phyloP scores from a whole-genome alignment of 1,284 basidiomycete species.

The Garcileccinum viscosum region DNA sequence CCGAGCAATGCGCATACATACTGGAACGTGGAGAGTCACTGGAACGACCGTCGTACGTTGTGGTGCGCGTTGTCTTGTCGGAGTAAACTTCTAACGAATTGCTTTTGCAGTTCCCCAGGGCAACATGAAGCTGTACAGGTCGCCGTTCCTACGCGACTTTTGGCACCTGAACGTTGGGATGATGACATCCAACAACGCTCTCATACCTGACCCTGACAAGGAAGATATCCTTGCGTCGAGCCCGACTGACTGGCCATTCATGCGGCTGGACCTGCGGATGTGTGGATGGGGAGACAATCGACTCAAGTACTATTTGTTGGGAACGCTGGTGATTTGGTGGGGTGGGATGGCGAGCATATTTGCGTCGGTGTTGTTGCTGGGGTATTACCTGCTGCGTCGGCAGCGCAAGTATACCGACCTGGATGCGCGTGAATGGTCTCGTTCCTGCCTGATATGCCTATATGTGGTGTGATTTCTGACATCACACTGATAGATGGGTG shows the following conservation, averaged over 20 bases:
- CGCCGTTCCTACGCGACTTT: conserved; percentile 96
- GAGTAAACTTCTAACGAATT: conserved; percentile 4
- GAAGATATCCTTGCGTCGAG: conserved; percentile 94
- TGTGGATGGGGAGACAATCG: conserved; percentile 93
- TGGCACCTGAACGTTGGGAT: conserved; percentile 99
- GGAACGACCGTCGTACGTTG: conserved; percentile 87
- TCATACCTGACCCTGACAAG: conserved; percentile 97
- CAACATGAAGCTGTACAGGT: conserved; percentile 83
- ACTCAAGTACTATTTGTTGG: conserved; percentile 93
- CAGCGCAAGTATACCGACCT: conserved; percentile 93
- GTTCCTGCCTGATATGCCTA: background rate
- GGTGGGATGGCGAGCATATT: conserved; percentile 73
- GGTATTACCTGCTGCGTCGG: conserved; percentile 80
- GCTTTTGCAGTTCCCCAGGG: conserved; percentile 75
- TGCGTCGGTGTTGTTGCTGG: conserved; percentile 59
- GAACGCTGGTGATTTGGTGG: conserved; percentile 96
- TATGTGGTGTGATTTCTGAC: conserved; percentile 3
- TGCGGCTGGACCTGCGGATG: conserved; percentile 91
- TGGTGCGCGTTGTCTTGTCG: background rate
- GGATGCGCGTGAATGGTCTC: conserved; percentile 68
- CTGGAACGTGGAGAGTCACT: conserved; percentile 98
- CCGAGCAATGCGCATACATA: conserved; percentile 86
- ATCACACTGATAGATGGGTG: conserved; percentile 69
- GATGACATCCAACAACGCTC: conserved; percentile 99
- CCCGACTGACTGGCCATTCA: conserved; percentile 93